These are phyloP conservation scores for Primulina tabacum DNA, from an alignment of 257 asterid species.

Conservation along the genomic window DNA sequence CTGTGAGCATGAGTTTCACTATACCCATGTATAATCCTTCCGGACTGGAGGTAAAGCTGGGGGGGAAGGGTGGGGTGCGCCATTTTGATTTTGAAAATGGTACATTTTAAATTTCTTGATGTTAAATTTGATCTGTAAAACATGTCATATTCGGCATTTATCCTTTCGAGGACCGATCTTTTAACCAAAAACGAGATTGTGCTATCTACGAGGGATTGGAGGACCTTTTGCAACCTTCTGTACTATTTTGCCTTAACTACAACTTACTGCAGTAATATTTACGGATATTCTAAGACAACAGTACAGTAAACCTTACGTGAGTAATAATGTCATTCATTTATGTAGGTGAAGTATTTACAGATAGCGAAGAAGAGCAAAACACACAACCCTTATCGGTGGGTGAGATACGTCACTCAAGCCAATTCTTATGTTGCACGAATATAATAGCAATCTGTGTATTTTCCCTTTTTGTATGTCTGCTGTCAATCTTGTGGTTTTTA, in stretches of 20 bases:
- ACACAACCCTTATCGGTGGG: slow-evolving; percentile 93
- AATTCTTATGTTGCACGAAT: slow-evolving; percentile 98
- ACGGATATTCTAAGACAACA: slow-evolving; percentile 37
- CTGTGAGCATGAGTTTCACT: slow-evolving; percentile 96
- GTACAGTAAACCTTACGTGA: not conserved
- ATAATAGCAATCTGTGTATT: slow-evolving; percentile 27
- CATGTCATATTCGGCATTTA: not conserved
- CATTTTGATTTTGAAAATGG: not conserved
- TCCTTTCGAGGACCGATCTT: not conserved
- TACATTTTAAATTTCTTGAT: not conserved
- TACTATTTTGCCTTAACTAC: not conserved
- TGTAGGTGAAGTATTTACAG: slow-evolving; percentile 93
- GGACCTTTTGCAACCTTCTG: not conserved
- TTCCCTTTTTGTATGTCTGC: not conserved
- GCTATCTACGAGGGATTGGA: not conserved
- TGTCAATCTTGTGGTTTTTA: not conserved
- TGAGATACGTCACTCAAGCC: slow-evolving; percentile 93
- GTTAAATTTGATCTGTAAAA: not conserved
- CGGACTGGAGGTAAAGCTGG: slow-evolving; percentile 75
- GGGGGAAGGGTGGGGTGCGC: not conserved
- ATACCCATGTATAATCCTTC: slow-evolving; percentile 98
- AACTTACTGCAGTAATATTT: slow-evolving; percentile 71
- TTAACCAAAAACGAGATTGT: not conserved
- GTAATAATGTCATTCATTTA: not conserved
- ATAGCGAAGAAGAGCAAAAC: slow-evolving; percentile 80